These are phyloP conservation scores for Streptanthus diversifolius DNA, from an alignment of 345 rosid genomes.

Conservation along the genomic window DNA sequence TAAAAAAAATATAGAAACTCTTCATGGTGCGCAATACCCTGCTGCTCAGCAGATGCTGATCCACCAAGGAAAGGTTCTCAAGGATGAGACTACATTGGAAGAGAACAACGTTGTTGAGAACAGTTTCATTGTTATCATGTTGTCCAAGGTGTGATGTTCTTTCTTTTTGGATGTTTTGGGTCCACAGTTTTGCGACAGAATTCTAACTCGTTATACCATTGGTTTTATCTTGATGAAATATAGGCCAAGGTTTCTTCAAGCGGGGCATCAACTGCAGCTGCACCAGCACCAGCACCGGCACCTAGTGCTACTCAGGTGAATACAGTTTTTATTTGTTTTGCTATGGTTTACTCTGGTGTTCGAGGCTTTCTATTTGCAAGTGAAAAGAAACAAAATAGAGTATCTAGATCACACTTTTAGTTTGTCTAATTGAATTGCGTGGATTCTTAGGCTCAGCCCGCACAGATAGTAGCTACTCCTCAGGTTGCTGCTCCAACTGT, in stretches of 20 bases:
- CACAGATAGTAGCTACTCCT: conserved; percentile 29
- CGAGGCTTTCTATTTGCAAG: not conserved
- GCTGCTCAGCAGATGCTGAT: conserved; percentile 85
- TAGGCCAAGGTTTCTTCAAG: conserved; percentile 31
- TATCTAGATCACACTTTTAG: not conserved
- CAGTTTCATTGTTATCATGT: conserved; percentile 84
- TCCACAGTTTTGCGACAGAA: not conserved
- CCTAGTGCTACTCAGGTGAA: conserved; percentile 29
- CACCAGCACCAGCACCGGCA: conserved; percentile 12
- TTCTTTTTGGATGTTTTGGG: not conserved
- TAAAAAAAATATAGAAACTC: conserved; percentile 60
- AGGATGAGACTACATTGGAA: conserved; percentile 62
- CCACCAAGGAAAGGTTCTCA: conserved; percentile 77
- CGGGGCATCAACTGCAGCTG: conserved; percentile 32
- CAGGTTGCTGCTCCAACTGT: conserved; percentile 32
- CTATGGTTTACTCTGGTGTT: not conserved
- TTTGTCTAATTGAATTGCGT: not conserved
- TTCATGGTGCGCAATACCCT: conserved; percentile 66
- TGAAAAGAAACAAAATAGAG: not conserved
- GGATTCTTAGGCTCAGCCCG: conserved; percentile 27
- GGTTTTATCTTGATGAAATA: not conserved
- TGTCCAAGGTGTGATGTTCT: conserved; percentile 62
- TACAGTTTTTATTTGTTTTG: not conserved
- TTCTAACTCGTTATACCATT: not conserved
- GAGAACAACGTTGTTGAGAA: conserved; percentile 70